Evolutionary conservation across 164 flowering plant genomes (phyloP).

Genomic region (Tetrastigma voinierianum): DNA sequence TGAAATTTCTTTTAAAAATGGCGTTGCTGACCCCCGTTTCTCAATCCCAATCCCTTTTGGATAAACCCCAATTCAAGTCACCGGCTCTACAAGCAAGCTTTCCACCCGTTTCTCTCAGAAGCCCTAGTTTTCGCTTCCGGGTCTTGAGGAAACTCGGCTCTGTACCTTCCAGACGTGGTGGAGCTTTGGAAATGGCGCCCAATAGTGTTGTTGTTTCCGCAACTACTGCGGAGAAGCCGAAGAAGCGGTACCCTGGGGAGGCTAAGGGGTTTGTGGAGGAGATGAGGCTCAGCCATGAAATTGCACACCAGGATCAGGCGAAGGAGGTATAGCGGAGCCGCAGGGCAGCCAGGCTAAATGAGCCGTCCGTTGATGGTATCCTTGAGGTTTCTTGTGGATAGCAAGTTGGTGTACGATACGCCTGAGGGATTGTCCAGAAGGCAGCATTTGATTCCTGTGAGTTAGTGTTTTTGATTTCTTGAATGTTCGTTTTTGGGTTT

Average conservation of each 20-base stretch:
- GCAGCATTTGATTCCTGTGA: slow-evolving; percentile 72
- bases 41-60: slow-evolving; percentile 17
- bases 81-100: background rate
- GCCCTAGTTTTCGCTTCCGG: slow-evolving; percentile 4
- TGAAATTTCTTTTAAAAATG: slow-evolving; percentile 9
- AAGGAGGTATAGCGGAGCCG: slow-evolving; percentile 79
- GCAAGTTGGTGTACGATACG: slow-evolving; percentile 87
- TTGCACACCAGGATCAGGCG: slow-evolving; percentile 89
- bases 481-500: background rate
- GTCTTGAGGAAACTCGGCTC: slow-evolving; percentile 38
- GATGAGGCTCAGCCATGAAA: slow-evolving; percentile 93
- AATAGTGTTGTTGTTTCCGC: slow-evolving; percentile 21
- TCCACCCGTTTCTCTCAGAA: background rate
- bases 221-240: slow-evolving; percentile 57
- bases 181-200: slow-evolving; percentile 53
- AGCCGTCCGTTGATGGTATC: slow-evolving; percentile 87
- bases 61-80: slow-evolving; percentile 17
- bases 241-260: slow-evolving; percentile 71
- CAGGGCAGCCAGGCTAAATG: slow-evolving; percentile 58
- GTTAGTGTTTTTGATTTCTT: slow-evolving; percentile 15
- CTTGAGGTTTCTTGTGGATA: slow-evolving; percentile 83
- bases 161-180: too few relatives aligned
- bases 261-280: slow-evolving; percentile 94
- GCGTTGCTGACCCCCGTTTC: slow-evolving; percentile 24
- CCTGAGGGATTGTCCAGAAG: slow-evolving; percentile 67